Conservation (phyloP, 306 rosid genomes). For the Casuarina glauca region DNA sequence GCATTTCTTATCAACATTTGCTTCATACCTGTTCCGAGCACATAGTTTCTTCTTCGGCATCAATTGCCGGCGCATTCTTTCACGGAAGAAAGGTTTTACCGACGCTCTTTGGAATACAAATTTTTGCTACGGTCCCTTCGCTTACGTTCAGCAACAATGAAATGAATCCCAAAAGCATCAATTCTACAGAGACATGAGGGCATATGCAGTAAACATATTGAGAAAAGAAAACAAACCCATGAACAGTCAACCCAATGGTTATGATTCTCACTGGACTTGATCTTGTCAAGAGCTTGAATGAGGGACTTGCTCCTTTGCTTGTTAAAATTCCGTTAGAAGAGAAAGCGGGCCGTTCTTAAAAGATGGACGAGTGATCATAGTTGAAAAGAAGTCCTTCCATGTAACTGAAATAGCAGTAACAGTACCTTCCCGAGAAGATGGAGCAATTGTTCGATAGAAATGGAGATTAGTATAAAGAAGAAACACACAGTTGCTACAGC, state of each 20-base stretch:
- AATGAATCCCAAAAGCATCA: constrained; percentile 55
- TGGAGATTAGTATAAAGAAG: constrained; percentile 39
- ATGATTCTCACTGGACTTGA: constrained; percentile 43
- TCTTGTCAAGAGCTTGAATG: constrained; percentile 47
- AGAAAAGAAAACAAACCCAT: not conserved
- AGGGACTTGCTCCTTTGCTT: constrained; percentile 44
- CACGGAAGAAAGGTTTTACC: constrained; percentile 51
- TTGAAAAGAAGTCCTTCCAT: not conserved
- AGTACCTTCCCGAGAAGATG: constrained; percentile 39
- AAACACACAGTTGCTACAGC: constrained; percentile 59
- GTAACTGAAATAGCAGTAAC: not conserved
- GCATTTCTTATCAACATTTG: not conserved
- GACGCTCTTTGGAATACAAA: constrained; percentile 46
- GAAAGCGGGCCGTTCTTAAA: not conserved
- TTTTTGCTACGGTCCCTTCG: constrained; percentile 41
- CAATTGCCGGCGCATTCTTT: not conserved
- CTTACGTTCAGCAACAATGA: constrained; percentile 47
- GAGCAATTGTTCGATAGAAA: constrained; percentile 44
- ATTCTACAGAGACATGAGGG: constrained; percentile 27
- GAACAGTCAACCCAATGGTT: not conserved
- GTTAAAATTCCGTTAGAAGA: constrained; percentile 37
- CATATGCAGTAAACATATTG: not conserved
- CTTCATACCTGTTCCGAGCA: constrained; percentile 38
- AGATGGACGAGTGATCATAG: not conserved
- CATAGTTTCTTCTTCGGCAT: constrained; percentile 37